These are phyloP conservation scores for Brassica balearica DNA, from an alignment of 441 rosid species.

Conservation along the genomic window DNA sequence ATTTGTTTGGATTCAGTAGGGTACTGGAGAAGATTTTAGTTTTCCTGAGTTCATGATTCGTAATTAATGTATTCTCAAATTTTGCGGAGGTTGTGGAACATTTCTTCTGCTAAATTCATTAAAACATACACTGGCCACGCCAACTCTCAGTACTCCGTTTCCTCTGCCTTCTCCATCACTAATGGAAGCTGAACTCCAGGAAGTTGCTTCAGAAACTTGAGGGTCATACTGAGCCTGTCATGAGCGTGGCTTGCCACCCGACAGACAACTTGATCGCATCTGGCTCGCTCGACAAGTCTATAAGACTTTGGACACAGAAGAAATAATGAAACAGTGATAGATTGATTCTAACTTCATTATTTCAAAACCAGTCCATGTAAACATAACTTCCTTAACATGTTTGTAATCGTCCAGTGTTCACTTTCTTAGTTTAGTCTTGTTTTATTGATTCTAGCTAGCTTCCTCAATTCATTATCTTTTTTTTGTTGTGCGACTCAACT, in stretches of 20 bases:
- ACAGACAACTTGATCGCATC: conserved; percentile 84
- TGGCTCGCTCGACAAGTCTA: conserved; percentile 81
- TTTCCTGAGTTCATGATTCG: conserved; percentile 3
- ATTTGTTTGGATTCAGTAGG: not conserved
- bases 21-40: conserved; percentile 1
- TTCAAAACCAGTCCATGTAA: not conserved
- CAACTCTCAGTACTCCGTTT: conserved; percentile 70
- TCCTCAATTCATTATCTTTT: not conserved
- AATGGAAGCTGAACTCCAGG: conserved; percentile 82
- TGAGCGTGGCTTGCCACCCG: conserved; percentile 89
- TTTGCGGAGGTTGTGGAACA: conserved; percentile 90
- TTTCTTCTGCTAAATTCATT: conserved; percentile 71
- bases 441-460: not conserved
- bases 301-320: conserved; percentile 88
- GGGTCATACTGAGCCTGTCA: conserved; percentile 84
- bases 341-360: not conserved
- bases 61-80: not conserved
- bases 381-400: not conserved
- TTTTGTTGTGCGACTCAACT: not conserved
- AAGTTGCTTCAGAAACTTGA: conserved; percentile 89
- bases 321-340: conserved; percentile 45
- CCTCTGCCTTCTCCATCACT: conserved; percentile 81
- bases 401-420: not conserved
- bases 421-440: conserved; percentile 5
- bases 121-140: conserved; percentile 84